These are phyloP conservation scores for Penicillium corylophilum DNA, from an alignment of 2,329 filamentous ascomycete genomes.

Conservation along the genomic window DNA sequence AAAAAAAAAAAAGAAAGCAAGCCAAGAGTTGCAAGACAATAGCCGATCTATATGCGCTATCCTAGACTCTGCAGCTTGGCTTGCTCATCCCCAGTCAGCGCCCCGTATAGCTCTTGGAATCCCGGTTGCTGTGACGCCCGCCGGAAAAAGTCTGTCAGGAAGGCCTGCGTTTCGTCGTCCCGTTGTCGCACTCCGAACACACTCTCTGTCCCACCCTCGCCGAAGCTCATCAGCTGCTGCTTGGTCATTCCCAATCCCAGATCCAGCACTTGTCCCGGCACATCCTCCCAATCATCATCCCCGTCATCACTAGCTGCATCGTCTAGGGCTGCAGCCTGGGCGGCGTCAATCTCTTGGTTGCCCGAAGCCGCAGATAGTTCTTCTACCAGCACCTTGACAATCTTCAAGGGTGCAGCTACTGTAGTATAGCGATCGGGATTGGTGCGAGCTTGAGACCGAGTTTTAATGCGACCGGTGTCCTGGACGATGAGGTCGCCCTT, in stretches of 20 bases:
- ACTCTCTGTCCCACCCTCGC: slow-evolving; percentile 52
- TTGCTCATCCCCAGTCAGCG: slow-evolving; percentile 55
- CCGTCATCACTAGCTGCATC: slow-evolving; percentile 66
- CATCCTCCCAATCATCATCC: slow-evolving; percentile 87
- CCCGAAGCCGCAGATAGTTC: slow-evolving; percentile 83
- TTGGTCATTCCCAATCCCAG: slow-evolving; percentile 68
- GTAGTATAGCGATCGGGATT: slow-evolving; percentile 89
- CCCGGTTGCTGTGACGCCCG: slow-evolving; percentile 53
- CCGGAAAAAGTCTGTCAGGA: slow-evolving; percentile 77
- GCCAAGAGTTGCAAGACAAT: background rate
- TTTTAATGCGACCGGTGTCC: slow-evolving; percentile 82
- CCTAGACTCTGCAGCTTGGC: slow-evolving; percentile 38
- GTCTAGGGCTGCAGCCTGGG: slow-evolving; percentile 58
- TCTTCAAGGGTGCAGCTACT: slow-evolving; percentile 86
- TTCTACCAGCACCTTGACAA: slow-evolving; percentile 91
- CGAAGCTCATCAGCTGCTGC: slow-evolving; percentile 76
- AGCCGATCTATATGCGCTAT: slow-evolving; percentile 1
- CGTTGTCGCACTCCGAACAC: slow-evolving; percentile 59
- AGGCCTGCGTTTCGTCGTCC: slow-evolving; percentile 88
- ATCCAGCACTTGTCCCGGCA: slow-evolving; percentile 72
- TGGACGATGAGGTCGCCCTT: slow-evolving; percentile 88
- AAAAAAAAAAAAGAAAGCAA: background rate
- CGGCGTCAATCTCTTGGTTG: slow-evolving; percentile 51
- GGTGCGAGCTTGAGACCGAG: slow-evolving; percentile 80
- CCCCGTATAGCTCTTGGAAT: slow-evolving; percentile 56